phyloP scores from a whole-genome alignment of 345 rosid species.

The Hibiscus trionum region DNA sequence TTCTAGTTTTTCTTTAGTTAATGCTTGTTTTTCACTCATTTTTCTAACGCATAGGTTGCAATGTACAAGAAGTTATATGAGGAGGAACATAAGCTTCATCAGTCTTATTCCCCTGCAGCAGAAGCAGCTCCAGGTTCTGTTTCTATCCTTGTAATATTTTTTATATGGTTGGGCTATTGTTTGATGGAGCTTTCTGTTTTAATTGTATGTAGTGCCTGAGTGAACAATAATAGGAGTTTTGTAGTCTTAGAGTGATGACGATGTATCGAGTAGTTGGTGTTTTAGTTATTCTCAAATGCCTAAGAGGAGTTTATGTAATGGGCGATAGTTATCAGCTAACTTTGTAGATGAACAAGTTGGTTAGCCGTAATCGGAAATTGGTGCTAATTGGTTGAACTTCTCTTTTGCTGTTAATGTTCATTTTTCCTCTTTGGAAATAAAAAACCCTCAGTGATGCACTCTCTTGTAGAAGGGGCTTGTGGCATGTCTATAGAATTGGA shows the following conservation, averaged over 20 bases:
- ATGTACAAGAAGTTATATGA: slow-evolving; percentile 89
- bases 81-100: slow-evolving; percentile 69
- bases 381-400: background rate
- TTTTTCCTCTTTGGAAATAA: background rate
- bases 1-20: background rate
- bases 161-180: background rate
- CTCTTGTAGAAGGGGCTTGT: background rate
- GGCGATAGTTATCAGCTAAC: background rate
- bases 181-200: background rate
- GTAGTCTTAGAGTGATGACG: background rate
- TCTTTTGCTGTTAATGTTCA: background rate
- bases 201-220: background rate
- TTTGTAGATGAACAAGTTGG: background rate
- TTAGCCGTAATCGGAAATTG: background rate
- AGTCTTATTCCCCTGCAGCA: slow-evolving; percentile 36
- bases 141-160: slow-evolving; percentile 11
- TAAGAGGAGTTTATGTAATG: background rate
- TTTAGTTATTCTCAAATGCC: background rate
- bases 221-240: background rate
- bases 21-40: background rate
- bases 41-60: slow-evolving; percentile 47
- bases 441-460: background rate
- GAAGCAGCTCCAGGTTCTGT: slow-evolving; percentile 48
- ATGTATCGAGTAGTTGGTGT: background rate
- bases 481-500: background rate